A percentile compares a stretch with the other conserved stretches of the same genome.
phyloP scores from a whole-genome alignment of 2,329 filamentous ascomycete species.

The Exserohilum rostratum region DNA sequence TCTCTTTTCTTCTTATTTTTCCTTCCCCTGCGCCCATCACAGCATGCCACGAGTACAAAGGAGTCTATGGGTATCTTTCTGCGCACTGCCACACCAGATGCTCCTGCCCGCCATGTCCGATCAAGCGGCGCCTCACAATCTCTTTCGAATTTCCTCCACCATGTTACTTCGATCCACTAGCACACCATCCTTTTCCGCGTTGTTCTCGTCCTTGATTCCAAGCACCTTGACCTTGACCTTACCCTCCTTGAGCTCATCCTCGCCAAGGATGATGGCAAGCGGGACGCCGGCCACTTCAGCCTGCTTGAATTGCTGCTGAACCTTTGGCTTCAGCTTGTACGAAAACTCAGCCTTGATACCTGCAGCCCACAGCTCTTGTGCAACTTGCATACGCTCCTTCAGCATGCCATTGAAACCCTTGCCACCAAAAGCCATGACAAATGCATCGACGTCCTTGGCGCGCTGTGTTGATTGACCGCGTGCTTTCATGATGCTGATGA shows the following conservation, averaged over 20 bases:
- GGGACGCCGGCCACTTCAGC: conserved; percentile 81
- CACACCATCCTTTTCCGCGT: conserved; percentile 89
- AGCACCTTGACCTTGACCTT: conserved; percentile 89
- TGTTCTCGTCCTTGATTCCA: conserved; percentile 72
- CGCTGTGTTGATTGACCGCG: conserved; percentile 68
- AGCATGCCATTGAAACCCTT: conserved; percentile 82
- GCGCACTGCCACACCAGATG: background rate
- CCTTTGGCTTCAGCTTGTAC: conserved; percentile 89
- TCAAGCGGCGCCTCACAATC: conserved; percentile 48
- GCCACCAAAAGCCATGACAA: conserved; percentile 92
- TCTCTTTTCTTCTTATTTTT: background rate
- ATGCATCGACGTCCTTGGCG: conserved; percentile 83
- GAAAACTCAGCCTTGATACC: conserved; percentile 91
- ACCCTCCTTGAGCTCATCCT: conserved; percentile 83
- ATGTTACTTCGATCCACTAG: conserved; percentile 70
- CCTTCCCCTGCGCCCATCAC: background rate
- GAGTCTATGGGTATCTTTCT: conserved; percentile 19
- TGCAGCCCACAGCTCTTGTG: conserved; percentile 78
- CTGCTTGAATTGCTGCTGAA: conserved; percentile 88
- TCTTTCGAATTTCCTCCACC: conserved; percentile 65
- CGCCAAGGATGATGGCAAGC: conserved; percentile 86
- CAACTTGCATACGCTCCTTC: conserved; percentile 82
- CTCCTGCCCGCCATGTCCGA: background rate
- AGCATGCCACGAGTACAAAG: conserved; percentile 3
- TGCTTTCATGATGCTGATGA: conserved; percentile 89